Percentiles rank a stretch among this genome's conserved stretches.
Evolutionary conservation across 2,329 filamentous ascomycete species (phyloP).

Genomic region (Cladosporium colombiae): DNA sequence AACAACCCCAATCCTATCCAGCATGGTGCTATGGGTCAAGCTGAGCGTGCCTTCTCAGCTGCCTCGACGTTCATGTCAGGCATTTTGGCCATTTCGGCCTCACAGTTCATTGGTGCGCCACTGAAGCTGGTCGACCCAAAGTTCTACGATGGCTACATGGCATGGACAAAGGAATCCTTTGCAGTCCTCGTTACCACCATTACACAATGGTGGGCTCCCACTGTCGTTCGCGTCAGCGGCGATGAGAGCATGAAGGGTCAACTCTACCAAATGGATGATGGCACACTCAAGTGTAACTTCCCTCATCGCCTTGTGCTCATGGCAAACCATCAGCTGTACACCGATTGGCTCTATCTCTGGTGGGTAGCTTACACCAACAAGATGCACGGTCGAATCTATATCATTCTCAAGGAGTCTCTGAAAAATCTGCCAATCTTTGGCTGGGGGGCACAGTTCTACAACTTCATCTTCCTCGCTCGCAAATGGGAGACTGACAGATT

Average conservation of each 20-base stretch:
- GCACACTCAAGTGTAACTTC: conserved; percentile 74
- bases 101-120: conserved; percentile 74
- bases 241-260: conserved; percentile 78
- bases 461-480: conserved; percentile 89
- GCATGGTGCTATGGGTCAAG: conserved; percentile 51
- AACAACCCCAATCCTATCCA: conserved; percentile 42
- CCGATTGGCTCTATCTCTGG: conserved; percentile 91
- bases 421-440: conserved; percentile 80
- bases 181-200: conserved; percentile 75
- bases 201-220: conserved; percentile 87
- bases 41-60: conserved; percentile 52
- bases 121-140: conserved; percentile 75
- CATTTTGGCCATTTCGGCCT: conserved; percentile 58
- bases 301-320: conserved; percentile 80
- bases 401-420: conserved; percentile 85
- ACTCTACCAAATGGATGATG: conserved; percentile 68
- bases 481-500: conserved; percentile 81
- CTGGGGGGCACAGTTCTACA: conserved; percentile 79
- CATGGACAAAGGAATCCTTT: conserved; percentile 81
- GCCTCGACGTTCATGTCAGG: conserved; percentile 54
- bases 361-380: conserved; percentile 86
- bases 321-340: conserved; percentile 88
- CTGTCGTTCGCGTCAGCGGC: conserved; percentile 77
- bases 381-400: conserved; percentile 85
- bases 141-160: conserved; percentile 83